Evolutionary conservation across 805 yeast species (phyloP).

Genomic region (Dipodascus albidus): DNA sequence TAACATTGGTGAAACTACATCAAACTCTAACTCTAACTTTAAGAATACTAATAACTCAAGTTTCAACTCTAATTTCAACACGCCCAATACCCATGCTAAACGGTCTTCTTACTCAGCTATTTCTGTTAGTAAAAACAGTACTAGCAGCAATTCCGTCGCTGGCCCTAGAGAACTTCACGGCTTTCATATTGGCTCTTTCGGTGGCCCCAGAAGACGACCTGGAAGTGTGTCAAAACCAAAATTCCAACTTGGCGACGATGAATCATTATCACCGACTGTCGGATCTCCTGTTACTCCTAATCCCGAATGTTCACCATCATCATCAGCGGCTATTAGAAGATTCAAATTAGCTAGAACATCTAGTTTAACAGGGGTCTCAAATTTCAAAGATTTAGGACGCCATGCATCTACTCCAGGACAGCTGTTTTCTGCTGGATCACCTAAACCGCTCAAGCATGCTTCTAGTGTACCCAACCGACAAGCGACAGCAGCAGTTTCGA

Average conservation of each 20-base stretch:
- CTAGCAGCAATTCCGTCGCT: not conserved
- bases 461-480: constrained; percentile 1
- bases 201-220: not conserved
- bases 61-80: not conserved
- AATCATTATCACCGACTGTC: not conserved
- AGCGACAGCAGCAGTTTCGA: not conserved
- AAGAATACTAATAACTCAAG: not conserved
- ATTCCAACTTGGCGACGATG: not conserved
- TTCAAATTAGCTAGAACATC: not conserved
- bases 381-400: not conserved
- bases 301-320: not conserved
- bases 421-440: not conserved
- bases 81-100: not conserved
- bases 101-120: not conserved
- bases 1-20: not conserved
- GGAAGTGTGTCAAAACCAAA: not conserved
- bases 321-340: not conserved
- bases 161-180: not conserved
- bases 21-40: not conserved
- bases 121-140: not conserved
- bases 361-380: not conserved
- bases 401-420: constrained; percentile 1
- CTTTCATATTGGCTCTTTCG: constrained; percentile 1
- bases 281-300: not conserved
- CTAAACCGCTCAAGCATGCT: not conserved